Evolutionary conservation across 768 basidiomycete species (phyloP).

Genomic region (Mycena sanguinolenta): DNA sequence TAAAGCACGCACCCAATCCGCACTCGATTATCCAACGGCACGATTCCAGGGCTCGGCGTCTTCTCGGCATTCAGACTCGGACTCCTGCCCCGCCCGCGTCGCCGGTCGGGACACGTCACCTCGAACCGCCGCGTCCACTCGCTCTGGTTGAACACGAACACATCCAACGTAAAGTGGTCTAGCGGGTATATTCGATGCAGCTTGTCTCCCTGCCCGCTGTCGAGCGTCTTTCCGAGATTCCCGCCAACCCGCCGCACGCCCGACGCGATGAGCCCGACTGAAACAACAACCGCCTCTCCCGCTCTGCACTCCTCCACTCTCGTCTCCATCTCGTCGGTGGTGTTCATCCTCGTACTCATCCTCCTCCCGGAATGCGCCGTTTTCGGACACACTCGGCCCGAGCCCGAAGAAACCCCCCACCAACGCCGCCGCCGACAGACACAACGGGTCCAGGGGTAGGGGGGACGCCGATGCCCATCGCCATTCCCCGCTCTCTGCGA

Average conservation of each 20-base stretch:
- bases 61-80: constrained; percentile 47
- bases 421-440: constrained; percentile 55
- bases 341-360: constrained; percentile 36
- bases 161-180: constrained; percentile 84
- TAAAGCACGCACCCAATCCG: constrained; percentile 79
- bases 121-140: constrained; percentile 84
- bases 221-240: constrained; percentile 38
- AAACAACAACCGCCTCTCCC: constrained; percentile 79
- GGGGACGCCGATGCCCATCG: constrained; percentile 53
- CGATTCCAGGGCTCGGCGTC: constrained; percentile 69
- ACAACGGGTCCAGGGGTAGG: constrained; percentile 71
- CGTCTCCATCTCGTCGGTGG: constrained; percentile 8
- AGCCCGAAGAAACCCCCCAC: constrained; percentile 34
- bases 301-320: constrained; percentile 34
- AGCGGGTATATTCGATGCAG: constrained; percentile 69
- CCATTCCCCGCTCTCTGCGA: constrained; percentile 66
- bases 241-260: constrained; percentile 34
- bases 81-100: constrained; percentile 56
- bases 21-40: constrained; percentile 83
- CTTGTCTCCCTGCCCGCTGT: constrained; percentile 50
- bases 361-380: constrained; percentile 47
- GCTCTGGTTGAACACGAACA: constrained; percentile 89
- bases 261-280: constrained; percentile 66
- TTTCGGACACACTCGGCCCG: constrained; percentile 19
- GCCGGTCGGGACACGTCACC: constrained; percentile 73